Evolutionary conservation across 371 early-diverging fungal genomes (phyloP).

Genomic region (Cokeromyces recurvatus): DNA sequence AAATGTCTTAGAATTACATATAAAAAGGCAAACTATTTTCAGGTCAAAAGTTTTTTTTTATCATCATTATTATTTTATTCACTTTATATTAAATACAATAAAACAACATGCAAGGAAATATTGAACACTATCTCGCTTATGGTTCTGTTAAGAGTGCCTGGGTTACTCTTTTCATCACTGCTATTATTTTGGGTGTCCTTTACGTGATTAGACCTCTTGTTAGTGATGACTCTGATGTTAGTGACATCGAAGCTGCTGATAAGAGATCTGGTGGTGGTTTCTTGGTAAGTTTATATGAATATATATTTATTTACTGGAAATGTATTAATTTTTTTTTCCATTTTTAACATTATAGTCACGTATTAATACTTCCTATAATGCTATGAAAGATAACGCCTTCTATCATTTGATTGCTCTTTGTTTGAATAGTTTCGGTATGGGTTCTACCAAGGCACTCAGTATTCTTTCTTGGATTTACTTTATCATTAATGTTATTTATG

Average conservation of each 20-base stretch:
- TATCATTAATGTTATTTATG: not conserved
- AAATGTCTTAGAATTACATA: too few species aligned
- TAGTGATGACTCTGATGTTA: not conserved
- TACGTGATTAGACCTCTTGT: conserved; percentile 1
- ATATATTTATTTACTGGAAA: not conserved
- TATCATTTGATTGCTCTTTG: not conserved
- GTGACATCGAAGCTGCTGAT: conserved; percentile 1
- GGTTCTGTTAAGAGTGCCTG: conserved; percentile 7
- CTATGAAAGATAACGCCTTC: conserved; percentile 1
- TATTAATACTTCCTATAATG: not conserved
- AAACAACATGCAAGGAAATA: conserved; percentile 5
- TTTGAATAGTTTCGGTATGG: conserved; percentile 2
- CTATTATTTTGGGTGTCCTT: conserved; percentile 1
- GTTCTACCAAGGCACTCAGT: conserved; percentile 3
- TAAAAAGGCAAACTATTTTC: too few species aligned
- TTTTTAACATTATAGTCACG: not conserved
- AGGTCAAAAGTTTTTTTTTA: too few species aligned
- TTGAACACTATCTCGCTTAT: conserved; percentile 3
- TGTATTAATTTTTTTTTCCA: not conserved
- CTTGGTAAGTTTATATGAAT: conserved; percentile 3
- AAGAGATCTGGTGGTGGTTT: conserved; percentile 3
- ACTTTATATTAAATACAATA: too few species aligned
- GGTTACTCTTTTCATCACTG: conserved; percentile 3
- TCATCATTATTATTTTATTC: too few species aligned
- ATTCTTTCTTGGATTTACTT: conserved; percentile 9